Conservation (phyloP, 78 protist species). For the Emiliania huxleyi region DNA sequence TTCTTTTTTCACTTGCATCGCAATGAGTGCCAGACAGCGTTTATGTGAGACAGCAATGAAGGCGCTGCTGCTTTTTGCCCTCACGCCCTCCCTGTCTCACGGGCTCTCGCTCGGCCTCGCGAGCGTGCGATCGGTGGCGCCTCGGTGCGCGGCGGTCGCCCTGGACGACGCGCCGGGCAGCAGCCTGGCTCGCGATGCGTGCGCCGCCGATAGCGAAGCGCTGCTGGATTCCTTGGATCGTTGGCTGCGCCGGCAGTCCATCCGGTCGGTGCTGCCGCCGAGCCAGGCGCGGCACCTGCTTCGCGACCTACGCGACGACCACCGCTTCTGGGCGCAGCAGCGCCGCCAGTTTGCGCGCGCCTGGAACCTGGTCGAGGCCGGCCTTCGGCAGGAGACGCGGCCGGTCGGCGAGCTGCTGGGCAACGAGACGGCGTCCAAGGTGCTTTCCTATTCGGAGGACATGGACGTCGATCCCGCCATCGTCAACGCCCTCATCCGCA, state of each 20-base stretch:
- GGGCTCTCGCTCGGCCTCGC: too few species aligned
- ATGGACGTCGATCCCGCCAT: neutral
- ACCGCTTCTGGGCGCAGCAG: slow-evolving; percentile 15
- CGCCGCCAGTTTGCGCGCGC: neutral
- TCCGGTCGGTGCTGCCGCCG: neutral
- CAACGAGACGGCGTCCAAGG: neutral
- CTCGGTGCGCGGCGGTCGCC: too few species aligned
- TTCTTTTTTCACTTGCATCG: too few species aligned
- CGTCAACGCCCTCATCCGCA: neutral
- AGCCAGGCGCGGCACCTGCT: neutral
- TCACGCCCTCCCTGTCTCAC: too few species aligned
- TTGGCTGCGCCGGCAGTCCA: neutral
- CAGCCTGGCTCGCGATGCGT: too few species aligned
- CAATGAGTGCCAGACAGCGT: too few species aligned
- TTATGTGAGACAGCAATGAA: too few species aligned
- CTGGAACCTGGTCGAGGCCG: neutral
- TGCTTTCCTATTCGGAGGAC: neutral
- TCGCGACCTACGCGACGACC: neutral
- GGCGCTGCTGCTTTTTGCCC: too few species aligned
- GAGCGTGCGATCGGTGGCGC: too few species aligned
- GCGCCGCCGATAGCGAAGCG: neutral
- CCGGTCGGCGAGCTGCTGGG: neutral
- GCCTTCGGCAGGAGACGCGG: neutral
- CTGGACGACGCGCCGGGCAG: too few species aligned
- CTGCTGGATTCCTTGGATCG: neutral